Conservation (phyloP, 106 monocot genomes). For the Iris macrosiphon region DNA sequence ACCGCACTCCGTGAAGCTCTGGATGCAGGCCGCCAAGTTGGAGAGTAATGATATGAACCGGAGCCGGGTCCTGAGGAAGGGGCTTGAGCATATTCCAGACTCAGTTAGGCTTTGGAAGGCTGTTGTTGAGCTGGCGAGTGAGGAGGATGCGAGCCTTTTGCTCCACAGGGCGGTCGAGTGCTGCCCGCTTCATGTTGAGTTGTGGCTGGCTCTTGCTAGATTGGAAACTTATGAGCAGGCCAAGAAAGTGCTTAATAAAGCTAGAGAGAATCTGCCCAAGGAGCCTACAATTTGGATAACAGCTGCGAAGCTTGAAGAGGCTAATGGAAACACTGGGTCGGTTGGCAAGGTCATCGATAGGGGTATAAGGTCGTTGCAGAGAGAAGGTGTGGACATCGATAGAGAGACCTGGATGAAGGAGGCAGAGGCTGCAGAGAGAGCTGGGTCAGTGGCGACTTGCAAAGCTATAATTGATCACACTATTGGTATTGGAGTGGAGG, state of each 20-base stretch:
- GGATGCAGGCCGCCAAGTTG: constrained; percentile 82
- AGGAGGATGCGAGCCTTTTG: constrained; percentile 79
- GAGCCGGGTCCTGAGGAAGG: constrained; percentile 71
- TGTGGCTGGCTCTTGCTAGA: constrained; percentile 88
- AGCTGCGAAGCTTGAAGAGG: constrained; percentile 92
- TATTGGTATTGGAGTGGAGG: constrained; percentile 78
- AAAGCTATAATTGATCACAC: constrained; percentile 74
- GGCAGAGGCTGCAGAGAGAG: constrained; percentile 80
- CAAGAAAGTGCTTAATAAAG: constrained; percentile 84
- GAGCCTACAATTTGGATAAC: constrained; percentile 93
- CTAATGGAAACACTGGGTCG: constrained; percentile 61
- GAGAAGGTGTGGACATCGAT: constrained; percentile 73
- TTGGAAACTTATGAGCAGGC: constrained; percentile 86
- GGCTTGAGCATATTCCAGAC: constrained; percentile 76
- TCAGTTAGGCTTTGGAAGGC: constrained; percentile 92
- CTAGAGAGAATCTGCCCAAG: constrained; percentile 74
- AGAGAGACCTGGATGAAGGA: constrained; percentile 87
- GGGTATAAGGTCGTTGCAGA: constrained; percentile 68
- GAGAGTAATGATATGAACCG: constrained; percentile 42
- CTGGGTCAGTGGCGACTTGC: constrained; percentile 77
- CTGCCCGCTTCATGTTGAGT: constrained; percentile 84
- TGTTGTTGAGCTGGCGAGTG: constrained; percentile 74
- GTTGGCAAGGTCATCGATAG: constrained; percentile 86
- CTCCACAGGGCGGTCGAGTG: constrained; percentile 88
- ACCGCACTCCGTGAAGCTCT: constrained; percentile 79